Percentiles rank a stretch among this genome's conserved stretches.
Conservation (phyloP, 2,329 filamentous ascomycete species). For the Fusarium nisikadoi region DNA sequence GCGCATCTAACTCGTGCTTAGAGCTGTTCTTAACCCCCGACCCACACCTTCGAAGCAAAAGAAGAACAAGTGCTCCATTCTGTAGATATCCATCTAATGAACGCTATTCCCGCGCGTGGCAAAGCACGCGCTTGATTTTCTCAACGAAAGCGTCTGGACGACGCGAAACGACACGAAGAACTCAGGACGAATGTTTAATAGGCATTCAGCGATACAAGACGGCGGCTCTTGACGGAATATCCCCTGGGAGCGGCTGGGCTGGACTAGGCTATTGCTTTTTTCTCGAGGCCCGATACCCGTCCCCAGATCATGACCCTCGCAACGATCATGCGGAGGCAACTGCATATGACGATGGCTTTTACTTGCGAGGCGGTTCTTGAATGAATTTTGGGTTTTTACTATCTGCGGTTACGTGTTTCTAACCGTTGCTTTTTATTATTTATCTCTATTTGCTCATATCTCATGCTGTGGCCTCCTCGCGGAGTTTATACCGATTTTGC, state of each 20-base stretch:
- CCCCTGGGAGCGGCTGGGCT: constrained; percentile 29
- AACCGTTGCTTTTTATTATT: constrained; percentile 32
- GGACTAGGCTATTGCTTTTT: constrained; percentile 24
- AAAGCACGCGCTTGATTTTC: constrained; percentile 28
- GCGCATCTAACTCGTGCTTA: constrained; percentile 52
- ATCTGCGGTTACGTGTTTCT: constrained; percentile 33
- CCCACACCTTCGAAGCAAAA: constrained; percentile 66
- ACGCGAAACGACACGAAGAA: constrained; percentile 40
- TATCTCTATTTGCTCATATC: constrained; percentile 38
- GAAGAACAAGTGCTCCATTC: constrained; percentile 75
- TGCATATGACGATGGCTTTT: constrained; percentile 45
- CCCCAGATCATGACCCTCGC: constrained; percentile 17
- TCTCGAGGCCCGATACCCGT: constrained; percentile 14
- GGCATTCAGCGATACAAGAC: constrained; percentile 44
- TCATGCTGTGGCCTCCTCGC: constrained; percentile 40
- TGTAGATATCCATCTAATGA: constrained; percentile 58
- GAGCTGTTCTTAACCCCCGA: constrained; percentile 77
- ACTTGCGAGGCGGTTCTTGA: constrained; percentile 47
- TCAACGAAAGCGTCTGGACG: constrained; percentile 39
- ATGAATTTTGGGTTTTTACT: constrained; percentile 43
- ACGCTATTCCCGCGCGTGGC: constrained; percentile 14
- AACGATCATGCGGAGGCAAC: constrained; percentile 27
- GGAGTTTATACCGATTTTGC: constrained; percentile 45
- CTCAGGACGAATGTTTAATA: constrained; percentile 37
- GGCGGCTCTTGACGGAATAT: constrained; percentile 40